Conservation (phyloP, 164 flowering plant genomes). For the Berberis thunbergii region DNA sequence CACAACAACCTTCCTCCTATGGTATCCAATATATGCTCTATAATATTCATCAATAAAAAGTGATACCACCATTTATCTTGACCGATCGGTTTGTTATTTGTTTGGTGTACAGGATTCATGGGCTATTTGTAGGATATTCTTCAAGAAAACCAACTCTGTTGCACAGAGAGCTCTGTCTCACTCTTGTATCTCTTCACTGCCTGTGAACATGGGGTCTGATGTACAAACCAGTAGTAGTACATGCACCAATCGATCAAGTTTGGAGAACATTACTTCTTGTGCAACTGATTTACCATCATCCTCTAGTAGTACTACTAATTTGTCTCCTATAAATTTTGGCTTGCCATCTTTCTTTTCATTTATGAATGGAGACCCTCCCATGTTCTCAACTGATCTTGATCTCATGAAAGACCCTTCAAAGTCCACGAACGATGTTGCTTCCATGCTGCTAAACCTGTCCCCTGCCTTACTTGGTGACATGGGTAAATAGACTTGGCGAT, state of each 20-base stretch:
- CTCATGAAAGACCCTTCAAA: constrained; percentile 19
- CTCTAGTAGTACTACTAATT: constrained; percentile 1
- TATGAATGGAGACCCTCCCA: constrained; percentile 29
- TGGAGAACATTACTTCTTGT: constrained; percentile 14
- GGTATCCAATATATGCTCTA: constrained; percentile 25
- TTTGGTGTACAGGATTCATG: constrained; percentile 59
- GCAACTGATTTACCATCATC: constrained; percentile 19
- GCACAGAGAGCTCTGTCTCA: constrained; percentile 75
- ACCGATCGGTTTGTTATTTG: neutral
- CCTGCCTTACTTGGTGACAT: constrained; percentile 22
- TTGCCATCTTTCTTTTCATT: constrained; percentile 19
- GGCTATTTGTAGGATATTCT: constrained; percentile 90
- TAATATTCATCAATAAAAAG: neutral
- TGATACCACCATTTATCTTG: neutral
- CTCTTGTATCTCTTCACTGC: constrained; percentile 52
- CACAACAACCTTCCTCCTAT: constrained; percentile 51
- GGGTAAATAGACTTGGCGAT: constrained; percentile 22
- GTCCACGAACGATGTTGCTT: constrained; percentile 23
- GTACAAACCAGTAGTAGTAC: constrained; percentile 30
- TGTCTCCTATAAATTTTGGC: constrained; percentile 9
- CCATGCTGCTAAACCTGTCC: constrained; percentile 33
- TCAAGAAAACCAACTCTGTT: constrained; percentile 73
- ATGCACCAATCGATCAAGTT: constrained; percentile 25
- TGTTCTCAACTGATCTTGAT: constrained; percentile 37
- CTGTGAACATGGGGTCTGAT: constrained; percentile 25